Evolutionary conservation across 345 rosid species (phyloP), one percentile per base, ranked within the genome.

Genomic region (Syzygium oleosum): DNA sequence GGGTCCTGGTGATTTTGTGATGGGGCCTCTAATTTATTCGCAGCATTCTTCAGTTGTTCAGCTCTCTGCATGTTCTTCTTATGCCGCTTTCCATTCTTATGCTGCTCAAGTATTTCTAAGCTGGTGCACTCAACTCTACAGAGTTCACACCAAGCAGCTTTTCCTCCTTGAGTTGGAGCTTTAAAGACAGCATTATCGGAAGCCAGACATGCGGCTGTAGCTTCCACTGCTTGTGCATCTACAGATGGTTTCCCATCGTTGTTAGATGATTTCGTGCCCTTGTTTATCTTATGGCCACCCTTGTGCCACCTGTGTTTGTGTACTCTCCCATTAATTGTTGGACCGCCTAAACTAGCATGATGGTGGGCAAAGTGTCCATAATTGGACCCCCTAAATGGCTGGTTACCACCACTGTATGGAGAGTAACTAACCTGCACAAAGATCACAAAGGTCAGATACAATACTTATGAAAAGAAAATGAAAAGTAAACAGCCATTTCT

Each of bases 81-180:
- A 87, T 90, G 93, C 34, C 86, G 52, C 87, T 90, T 92, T 68
- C 94, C 93, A 61, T 87, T 90, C 86, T 86, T 90, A 84, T 89
- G 94, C 87, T 89, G 90, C 91, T 91, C 92, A 56, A 92, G 89
- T 59, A 91, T 88, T 88, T 90, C 87, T 88, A 91, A 86, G 84
- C 90, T 89, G 63, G 78, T 89, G 87, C 92, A 91, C 80, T 87
- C 88, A 88, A 92, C 92, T 54, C 84, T 88, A 85, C 93, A 92
- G 78, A 92, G 88, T 87, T 88, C 93, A 56, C 94, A 92, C 90
- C 90, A 85, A 0, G 87, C 92, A 84, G 58, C 65, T 85, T 83
- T 80, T 49, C 88, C 85, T 84, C 54, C 52, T 52, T 27, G 34
- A 46, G 68, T 87, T 77, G 87, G 77, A 23, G 52, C 79, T 65